Percentiles rank a stretch among this genome's conserved stretches.
Conservation (phyloP, 2,329 filamentous ascomycete species). For the Alternaria sp. region DNA sequence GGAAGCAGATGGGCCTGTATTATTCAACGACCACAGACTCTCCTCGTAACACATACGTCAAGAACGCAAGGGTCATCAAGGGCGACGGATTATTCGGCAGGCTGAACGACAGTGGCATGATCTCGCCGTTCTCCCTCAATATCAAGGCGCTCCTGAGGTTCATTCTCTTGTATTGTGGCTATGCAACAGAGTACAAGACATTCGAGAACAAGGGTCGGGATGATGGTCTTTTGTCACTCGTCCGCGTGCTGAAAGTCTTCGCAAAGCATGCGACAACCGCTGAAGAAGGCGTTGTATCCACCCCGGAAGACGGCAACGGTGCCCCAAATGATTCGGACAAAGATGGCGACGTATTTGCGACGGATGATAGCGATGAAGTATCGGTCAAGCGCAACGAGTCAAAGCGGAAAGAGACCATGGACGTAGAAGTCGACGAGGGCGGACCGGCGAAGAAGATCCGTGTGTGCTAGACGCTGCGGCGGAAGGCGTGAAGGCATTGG, state of each 20-base stretch:
- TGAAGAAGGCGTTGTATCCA: background rate
- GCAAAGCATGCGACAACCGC: background rate
- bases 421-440: background rate
- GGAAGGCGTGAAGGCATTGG: too few species aligned
- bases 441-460: background rate
- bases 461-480: background rate
- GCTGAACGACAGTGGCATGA: background rate
- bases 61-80: background rate
- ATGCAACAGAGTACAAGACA: background rate
- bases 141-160: background rate
- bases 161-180: background rate
- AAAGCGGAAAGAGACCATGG: background rate
- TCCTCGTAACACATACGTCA: background rate
- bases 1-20: too few species aligned
- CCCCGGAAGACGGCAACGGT: background rate
- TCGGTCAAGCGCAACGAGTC: background rate
- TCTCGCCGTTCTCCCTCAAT: background rate
- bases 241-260: background rate
- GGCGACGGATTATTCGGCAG: background rate
- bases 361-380: background rate
- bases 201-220: background rate
- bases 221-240: background rate
- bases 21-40: too few species aligned
- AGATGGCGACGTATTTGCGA: rapidly evolving
- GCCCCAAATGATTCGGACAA: rapidly evolving